These are phyloP conservation scores for Ambrosia trifida DNA, from an alignment of 129 eudicot species.

Conservation along the genomic window DNA sequence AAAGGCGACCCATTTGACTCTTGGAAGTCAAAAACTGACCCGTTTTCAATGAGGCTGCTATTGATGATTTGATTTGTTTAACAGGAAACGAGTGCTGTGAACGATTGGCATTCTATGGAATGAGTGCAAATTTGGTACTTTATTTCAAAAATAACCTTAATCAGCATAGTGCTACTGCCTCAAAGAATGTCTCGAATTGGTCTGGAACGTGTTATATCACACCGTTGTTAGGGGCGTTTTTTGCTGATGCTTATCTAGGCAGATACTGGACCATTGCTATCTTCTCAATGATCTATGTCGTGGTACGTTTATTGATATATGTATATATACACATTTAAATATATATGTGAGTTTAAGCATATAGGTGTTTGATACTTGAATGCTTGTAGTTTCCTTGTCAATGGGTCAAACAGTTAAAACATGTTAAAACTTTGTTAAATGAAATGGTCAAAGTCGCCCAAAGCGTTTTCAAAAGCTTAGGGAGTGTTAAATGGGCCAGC, in stretches of 20 bases:
- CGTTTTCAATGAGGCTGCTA: background rate
- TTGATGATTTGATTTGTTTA: conserved; percentile 21
- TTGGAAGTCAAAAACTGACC: background rate
- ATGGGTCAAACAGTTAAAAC: background rate
- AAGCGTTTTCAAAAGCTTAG: background rate
- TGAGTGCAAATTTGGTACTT: conserved; percentile 60
- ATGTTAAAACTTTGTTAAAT: background rate
- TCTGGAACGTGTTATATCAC: conserved; percentile 77
- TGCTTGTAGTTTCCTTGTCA: background rate
- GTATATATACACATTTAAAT: background rate
- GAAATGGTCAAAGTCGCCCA: background rate
- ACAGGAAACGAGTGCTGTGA: conserved; percentile 84
- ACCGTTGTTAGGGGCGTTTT: conserved; percentile 73
- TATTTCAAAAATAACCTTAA: conserved; percentile 58
- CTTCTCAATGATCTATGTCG: conserved; percentile 75
- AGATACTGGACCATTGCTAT: conserved; percentile 87
- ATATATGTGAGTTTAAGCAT: background rate
- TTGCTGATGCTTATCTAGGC: conserved; percentile 78
- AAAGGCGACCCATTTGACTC: conserved; percentile 20
- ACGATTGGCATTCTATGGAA: conserved; percentile 85
- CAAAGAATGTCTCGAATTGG: conserved; percentile 73
- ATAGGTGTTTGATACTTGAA: background rate
- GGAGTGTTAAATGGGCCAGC: background rate
- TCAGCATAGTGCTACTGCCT: conserved; percentile 70
- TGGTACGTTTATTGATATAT: conserved; percentile 41